Evolutionary conservation across 2,329 filamentous ascomycete genomes (phyloP).

Genomic region (Colletotrichum tropicicola): DNA sequence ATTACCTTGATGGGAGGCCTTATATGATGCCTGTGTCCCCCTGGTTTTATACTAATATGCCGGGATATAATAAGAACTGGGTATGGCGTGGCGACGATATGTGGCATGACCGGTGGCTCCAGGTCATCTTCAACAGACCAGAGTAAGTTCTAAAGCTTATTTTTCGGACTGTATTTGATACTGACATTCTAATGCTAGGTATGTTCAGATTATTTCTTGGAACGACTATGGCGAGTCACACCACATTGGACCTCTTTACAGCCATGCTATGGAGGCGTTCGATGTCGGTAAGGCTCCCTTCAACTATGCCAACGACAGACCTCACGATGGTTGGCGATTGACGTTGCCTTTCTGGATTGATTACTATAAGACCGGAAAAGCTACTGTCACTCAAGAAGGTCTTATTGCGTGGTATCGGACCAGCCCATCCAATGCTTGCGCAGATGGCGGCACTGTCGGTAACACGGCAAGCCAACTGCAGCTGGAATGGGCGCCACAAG

Average conservation of each 20-base stretch:
- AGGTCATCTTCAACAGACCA: conserved; percentile 53
- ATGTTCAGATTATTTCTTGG: conserved; percentile 59
- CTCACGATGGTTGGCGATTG: conserved; percentile 58
- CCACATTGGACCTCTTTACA: conserved; percentile 57
- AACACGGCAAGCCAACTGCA: too few relatives aligned
- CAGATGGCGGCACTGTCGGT: too few relatives aligned
- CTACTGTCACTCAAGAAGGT: conserved; percentile 36
- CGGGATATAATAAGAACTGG: conserved; percentile 67
- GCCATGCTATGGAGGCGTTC: conserved; percentile 25
- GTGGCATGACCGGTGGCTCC: conserved; percentile 68
- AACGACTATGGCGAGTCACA: conserved; percentile 63
- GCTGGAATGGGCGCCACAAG: too few relatives aligned
- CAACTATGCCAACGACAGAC: conserved; percentile 54
- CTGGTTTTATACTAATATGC: conserved; percentile 68
- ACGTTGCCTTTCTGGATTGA: conserved; percentile 59
- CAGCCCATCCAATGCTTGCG: too few relatives aligned
- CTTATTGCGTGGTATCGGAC: conserved; percentile 44
- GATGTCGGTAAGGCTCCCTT: conserved; percentile 46
- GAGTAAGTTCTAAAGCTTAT: too few relatives aligned
- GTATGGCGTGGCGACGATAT: conserved; percentile 66
- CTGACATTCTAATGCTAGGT: too few relatives aligned
- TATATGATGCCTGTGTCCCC: conserved; percentile 64
- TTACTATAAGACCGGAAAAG: conserved; percentile 53
- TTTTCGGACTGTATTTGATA: too few relatives aligned
- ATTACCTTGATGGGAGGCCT: not conserved